Conservation (phyloP, 352 stramenopile species). For the Globisporangium alternatum region DNA sequence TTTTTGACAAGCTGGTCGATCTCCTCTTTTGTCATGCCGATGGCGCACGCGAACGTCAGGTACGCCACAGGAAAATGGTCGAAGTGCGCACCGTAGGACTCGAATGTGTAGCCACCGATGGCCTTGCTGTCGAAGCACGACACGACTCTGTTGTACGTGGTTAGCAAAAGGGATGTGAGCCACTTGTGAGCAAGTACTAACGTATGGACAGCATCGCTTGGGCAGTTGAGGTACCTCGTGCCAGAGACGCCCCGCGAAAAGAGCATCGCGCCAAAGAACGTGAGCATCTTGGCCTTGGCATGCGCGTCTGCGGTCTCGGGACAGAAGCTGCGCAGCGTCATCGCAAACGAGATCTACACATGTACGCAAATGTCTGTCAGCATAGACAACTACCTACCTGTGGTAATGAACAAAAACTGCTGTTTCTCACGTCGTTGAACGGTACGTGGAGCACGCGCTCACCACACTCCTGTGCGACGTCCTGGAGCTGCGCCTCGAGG, state of each 20-base stretch:
- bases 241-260: constrained; percentile 96
- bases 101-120: constrained; percentile 90
- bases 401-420: neutral
- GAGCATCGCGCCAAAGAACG: constrained; percentile 97
- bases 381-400: neutral
- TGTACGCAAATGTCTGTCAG: neutral
- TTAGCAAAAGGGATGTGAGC: neutral
- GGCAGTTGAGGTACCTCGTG: constrained; percentile 54
- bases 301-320: constrained; percentile 20
- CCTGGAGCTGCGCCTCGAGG: constrained; percentile 72
- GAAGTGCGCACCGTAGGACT: constrained; percentile 91
- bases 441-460: constrained; percentile 90
- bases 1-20: constrained; percentile 91
- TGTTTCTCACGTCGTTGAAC: constrained; percentile 80
- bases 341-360: constrained; percentile 73
- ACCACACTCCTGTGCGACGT: constrained; percentile 79
- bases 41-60: constrained; percentile 95
- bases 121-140: constrained; percentile 78
- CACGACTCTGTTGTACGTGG: constrained; percentile 70
- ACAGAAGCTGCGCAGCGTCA: constrained; percentile 87
- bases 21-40: constrained; percentile 92
- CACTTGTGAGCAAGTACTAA: neutral
- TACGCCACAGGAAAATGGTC: constrained; percentile 90
- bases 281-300: constrained; percentile 46
- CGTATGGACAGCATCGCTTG: neutral